Evolutionary conservation across 305 asterid genomes (phyloP).

Genomic region (Fraxinus albicans): DNA sequence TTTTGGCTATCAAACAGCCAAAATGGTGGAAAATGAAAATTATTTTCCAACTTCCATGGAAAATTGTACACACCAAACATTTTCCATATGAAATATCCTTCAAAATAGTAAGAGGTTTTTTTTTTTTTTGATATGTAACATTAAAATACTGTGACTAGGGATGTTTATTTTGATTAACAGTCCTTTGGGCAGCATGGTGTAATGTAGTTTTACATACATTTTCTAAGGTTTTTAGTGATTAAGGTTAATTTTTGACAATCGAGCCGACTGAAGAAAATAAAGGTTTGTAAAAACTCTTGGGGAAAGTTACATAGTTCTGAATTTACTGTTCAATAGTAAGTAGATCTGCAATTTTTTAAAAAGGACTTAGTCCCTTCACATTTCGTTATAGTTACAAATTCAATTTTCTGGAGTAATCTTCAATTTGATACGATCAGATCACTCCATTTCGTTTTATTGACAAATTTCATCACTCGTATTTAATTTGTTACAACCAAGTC

Average conservation of each 20-base stretch:
- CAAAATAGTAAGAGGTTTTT: not conserved
- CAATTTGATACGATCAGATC: no score
- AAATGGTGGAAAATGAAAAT: no score
- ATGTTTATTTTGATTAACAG: not conserved
- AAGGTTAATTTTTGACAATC: no score
- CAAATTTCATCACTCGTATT: no score
- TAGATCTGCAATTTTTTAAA: no score
- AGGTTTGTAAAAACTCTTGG: not conserved
- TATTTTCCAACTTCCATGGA: no score
- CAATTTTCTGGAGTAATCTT: no score
- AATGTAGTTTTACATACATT: not conserved
- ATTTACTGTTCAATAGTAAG: not conserved
- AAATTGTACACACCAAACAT: no score
- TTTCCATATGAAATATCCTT: not conserved
- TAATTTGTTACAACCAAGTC: no score
- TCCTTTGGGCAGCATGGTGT: not conserved
- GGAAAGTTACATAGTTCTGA: not conserved
- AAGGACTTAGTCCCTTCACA: not conserved
- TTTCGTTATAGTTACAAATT: no score
- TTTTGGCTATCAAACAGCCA: no score
- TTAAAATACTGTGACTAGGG: not conserved
- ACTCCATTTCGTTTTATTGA: no score
- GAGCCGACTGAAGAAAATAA: not conserved
- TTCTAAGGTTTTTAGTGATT: not conserved
- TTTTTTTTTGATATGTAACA: not conserved